Base-by-base conservation (phyloP, 352 stramenopile genomes). In the Pythium myriotylum region DNA sequence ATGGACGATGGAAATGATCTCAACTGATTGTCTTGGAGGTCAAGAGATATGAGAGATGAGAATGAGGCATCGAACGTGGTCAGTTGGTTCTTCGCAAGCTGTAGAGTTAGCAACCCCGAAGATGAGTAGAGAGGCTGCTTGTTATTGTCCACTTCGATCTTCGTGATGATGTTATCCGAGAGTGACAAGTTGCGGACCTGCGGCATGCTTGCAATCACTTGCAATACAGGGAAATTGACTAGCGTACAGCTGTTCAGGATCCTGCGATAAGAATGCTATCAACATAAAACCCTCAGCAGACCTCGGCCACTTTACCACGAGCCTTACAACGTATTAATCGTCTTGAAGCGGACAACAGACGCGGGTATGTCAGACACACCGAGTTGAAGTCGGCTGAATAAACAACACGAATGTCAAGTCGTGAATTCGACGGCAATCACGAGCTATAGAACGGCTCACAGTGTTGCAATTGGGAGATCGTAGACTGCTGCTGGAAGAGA, bases 1-100 rank as follows among this genome's bases (percentile, higher is more conserved):
- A 60, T 42, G 16, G 54, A 60, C 1, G 41, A 41, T 1, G 54
- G 54, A 13, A 60, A 32, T 22, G 6, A 43, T 17, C 26, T 46
- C 41, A 60, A 41, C 42, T 60, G 41, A 32, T 60, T 60, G 16
- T 16, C 42, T 3, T 53, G 41, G 29, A 60, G 54, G 45, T 52
- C 27, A 1, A 60, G 42, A 8, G 43, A 29, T 7, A 22, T 29
- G 1, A 60, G 24, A 29, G 45, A 49, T 16, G 41, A 16, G 2
- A 60, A 33, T 10, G 12, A 19, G 1, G 35, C 23, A 14, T 46
- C 37, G 22, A 60, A 60, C 17, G 20, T 43, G 26, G n/a, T 52
- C 27, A 60, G 20, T 12, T 46, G 29, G 42, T 60, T 60, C 27
- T 53, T 17, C 2, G 26, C 42, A 22, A 60, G 23, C 33, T n/a